phyloP scores from a whole-genome alignment of 441 rosid genomes.

The Pelargonium cotyledonis region DNA sequence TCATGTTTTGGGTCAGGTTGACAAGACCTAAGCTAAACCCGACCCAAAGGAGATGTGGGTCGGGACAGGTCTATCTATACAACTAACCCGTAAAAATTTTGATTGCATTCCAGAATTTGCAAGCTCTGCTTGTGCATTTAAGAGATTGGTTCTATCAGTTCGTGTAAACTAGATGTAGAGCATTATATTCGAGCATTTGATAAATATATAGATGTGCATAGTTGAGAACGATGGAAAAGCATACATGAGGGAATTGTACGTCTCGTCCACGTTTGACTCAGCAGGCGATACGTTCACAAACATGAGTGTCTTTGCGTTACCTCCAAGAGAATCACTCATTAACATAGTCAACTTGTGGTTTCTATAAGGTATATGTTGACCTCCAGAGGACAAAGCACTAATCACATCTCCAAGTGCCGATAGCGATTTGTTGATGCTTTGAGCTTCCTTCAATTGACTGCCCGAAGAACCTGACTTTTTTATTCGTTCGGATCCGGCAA shows the following conservation, averaged over 20 bases:
- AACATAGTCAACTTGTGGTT: constrained; percentile 94
- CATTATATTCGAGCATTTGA: background rate
- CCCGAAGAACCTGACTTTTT: constrained; percentile 90
- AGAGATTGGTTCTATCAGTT: no score
- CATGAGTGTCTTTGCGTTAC: constrained; percentile 97
- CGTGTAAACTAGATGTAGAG: background rate
- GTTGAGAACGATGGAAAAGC: constrained; percentile 19
- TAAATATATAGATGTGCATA: background rate
- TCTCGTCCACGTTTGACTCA: constrained; percentile 86
- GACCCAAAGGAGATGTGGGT: no score
- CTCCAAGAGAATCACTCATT: constrained; percentile 98
- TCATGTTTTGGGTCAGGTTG: no score
- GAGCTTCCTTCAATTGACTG: constrained; percentile 84
- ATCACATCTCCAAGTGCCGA: constrained; percentile 97
- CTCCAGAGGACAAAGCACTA: constrained; percentile 74
- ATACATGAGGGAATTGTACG: constrained; percentile 78
- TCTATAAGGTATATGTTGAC: constrained; percentile 88
- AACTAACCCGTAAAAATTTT: no score
- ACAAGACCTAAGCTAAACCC: no score
- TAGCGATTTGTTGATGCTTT: constrained; percentile 89
- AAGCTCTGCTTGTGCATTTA: no score
- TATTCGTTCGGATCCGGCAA: constrained; percentile 94
- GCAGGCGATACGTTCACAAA: constrained; percentile 89
- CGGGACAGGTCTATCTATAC: no score
- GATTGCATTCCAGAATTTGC: no score